phyloP scores from a whole-genome alignment of 345 rosid species.

The Aethionema arabicum region DNA sequence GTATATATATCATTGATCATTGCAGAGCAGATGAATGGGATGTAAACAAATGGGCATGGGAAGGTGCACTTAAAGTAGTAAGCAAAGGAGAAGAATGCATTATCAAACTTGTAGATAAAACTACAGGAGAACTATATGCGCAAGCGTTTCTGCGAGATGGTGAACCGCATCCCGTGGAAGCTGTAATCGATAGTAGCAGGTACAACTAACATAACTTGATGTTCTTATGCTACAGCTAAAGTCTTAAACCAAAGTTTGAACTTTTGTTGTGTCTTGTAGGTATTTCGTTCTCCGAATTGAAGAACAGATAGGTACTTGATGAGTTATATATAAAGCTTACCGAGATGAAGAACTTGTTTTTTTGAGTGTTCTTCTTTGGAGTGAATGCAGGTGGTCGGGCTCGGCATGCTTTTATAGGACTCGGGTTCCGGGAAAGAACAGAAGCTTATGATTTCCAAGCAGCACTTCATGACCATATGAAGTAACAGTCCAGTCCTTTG shows the following conservation, averaged over 20 bases:
- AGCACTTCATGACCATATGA: slow-evolving; percentile 94
- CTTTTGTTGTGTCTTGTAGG: slow-evolving; percentile 56
- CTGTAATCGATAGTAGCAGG: slow-evolving; percentile 99
- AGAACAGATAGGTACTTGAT: slow-evolving; percentile 74
- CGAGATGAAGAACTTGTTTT: slow-evolving; percentile 19
- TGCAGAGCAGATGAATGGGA: slow-evolving; percentile 99
- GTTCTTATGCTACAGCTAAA: slow-evolving; percentile 10
- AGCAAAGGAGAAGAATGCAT: slow-evolving; percentile 98
- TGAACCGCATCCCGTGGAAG: slow-evolving; percentile 94
- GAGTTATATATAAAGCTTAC: slow-evolving; percentile 4
- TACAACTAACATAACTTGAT: slow-evolving; percentile 25
- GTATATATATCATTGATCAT: slow-evolving; percentile 19
- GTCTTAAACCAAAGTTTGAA: neutral
- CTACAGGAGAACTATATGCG: slow-evolving; percentile 88
- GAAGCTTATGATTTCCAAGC: slow-evolving; percentile 99
- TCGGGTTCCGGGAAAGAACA: slow-evolving; percentile 97
- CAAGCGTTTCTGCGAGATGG: slow-evolving; percentile 91
- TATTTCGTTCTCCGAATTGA: slow-evolving; percentile 98
- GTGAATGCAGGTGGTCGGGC: slow-evolving; percentile 73
- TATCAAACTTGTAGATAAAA: slow-evolving; percentile 90
- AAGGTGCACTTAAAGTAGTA: slow-evolving; percentile 76
- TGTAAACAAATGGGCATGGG: slow-evolving; percentile 99
- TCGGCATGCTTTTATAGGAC: slow-evolving; percentile 94
- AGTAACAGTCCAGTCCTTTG: slow-evolving; percentile 45
- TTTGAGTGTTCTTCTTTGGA: slow-evolving; percentile 29